phyloP scores from a whole-genome alignment of 768 basidiomycete species.

The Leccinum fibrillosum region DNA sequence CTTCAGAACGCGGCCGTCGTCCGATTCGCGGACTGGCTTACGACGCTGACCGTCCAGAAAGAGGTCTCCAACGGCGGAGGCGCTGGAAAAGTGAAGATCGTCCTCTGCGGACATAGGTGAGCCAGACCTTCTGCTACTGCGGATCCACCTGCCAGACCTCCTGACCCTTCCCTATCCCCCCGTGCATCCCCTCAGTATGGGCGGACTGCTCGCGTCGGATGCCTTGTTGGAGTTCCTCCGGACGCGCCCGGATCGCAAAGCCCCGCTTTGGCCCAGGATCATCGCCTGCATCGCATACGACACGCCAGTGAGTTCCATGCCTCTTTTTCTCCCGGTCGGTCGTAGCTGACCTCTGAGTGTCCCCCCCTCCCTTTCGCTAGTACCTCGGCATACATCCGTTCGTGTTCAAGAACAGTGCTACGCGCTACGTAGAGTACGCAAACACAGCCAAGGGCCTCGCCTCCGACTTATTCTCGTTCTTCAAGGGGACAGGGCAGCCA shows the following conservation, averaged over 20 bases:
- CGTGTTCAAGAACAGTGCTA: constrained; percentile 81
- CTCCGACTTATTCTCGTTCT: constrained; percentile 55
- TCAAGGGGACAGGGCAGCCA: constrained; percentile 43
- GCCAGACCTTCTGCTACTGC: constrained; percentile 8
- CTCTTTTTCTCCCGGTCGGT: neutral
- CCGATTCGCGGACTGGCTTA: constrained; percentile 90
- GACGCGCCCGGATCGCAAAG: constrained; percentile 57
- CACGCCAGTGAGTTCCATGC: constrained; percentile 64
- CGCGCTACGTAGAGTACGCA: constrained; percentile 70
- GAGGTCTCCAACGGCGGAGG: constrained; percentile 81
- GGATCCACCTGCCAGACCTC: neutral
- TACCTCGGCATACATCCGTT: constrained; percentile 84
- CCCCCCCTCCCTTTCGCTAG: constrained; percentile 36
- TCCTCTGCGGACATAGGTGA: constrained; percentile 88
- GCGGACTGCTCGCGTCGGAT: constrained; percentile 86
- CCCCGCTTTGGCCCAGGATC: constrained; percentile 85
- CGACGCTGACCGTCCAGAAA: constrained; percentile 79
- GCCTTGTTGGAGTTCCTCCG: constrained; percentile 69
- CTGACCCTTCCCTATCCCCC: neutral
- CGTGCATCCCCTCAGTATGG: constrained; percentile 64
- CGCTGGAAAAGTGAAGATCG: constrained; percentile 67
- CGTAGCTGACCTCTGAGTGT: neutral
- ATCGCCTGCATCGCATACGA: constrained; percentile 85
- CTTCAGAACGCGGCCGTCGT: constrained; percentile 74
- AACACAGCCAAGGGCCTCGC: constrained; percentile 62